Percentiles rank a stretch among this genome's conserved stretches.
phyloP scores from a whole-genome alignment of 345 rosid genomes.

The Aethionema arabicum region DNA sequence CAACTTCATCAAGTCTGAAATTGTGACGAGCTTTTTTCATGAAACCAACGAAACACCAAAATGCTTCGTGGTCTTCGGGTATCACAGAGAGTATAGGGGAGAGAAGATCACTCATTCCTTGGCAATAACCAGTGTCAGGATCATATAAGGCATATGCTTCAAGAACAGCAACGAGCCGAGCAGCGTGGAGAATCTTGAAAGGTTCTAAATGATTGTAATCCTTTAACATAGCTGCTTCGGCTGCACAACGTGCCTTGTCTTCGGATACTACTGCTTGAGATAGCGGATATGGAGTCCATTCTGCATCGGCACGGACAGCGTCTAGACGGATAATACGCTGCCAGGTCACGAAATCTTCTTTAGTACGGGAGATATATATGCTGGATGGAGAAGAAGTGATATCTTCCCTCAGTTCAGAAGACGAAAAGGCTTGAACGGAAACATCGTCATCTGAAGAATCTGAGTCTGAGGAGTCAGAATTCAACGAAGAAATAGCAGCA shows the following conservation, averaged over 20 bases:
- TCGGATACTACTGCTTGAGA: conserved; percentile 66
- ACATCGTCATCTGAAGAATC: conserved; percentile 76
- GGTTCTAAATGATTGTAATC: conserved; percentile 82
- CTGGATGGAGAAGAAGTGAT: conserved; percentile 15
- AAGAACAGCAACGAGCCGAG: conserved; percentile 84
- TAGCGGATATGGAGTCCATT: conserved; percentile 65
- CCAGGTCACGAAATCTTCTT: conserved; percentile 81
- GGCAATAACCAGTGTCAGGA: conserved; percentile 96
- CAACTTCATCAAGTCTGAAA: conserved; percentile 89
- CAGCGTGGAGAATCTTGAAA: conserved; percentile 80
- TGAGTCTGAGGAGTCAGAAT: conserved; percentile 77
- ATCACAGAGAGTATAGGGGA: conserved; percentile 82
- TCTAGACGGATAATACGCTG: conserved; percentile 93
- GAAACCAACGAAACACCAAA: conserved; percentile 94
- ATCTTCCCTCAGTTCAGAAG: conserved; percentile 44
- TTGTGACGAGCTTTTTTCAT: conserved; percentile 97
- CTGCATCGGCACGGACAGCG: conserved; percentile 91
- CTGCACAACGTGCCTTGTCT: conserved; percentile 57
- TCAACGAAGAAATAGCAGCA: conserved; percentile 46
- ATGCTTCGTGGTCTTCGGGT: conserved; percentile 84
- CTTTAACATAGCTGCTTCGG: conserved; percentile 73
- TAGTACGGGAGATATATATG: conserved; percentile 30
- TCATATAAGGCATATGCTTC: conserved; percentile 93
- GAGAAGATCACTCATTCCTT: conserved; percentile 98
- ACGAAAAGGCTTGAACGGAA: conserved; percentile 46